phyloP scores from a whole-genome alignment of 2,329 filamentous ascomycete genomes.

The Epichloe festucae region DNA sequence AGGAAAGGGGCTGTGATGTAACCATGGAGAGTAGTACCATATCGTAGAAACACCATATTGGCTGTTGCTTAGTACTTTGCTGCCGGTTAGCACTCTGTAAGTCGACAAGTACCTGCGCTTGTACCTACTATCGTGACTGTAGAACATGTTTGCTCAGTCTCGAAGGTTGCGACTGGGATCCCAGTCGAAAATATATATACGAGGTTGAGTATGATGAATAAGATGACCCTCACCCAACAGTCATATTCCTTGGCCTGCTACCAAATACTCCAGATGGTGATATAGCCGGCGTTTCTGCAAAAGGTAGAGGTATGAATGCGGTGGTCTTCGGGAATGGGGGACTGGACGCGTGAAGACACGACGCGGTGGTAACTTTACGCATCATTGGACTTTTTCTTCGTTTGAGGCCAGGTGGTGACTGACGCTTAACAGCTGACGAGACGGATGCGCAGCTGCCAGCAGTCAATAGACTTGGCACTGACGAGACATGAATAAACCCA shows the following conservation, averaged over 20 bases:
- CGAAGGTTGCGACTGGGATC: no score
- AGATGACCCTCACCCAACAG: not conserved
- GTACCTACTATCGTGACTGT: conserved; percentile 73
- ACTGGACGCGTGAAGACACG: not conserved
- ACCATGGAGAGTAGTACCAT: conserved; percentile 46
- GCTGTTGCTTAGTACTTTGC: conserved; percentile 66
- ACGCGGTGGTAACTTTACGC: not conserved
- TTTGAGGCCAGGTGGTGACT: not conserved
- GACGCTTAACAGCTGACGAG: not conserved
- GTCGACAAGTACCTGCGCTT: not conserved
- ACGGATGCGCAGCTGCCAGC: not conserved
- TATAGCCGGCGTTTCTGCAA: not conserved
- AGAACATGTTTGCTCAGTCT: conserved; percentile 56
- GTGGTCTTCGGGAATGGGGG: not conserved
- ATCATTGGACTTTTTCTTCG: not conserved
- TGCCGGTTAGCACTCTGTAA: conserved; percentile 12
- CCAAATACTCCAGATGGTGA: not conserved
- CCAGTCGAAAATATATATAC: not conserved
- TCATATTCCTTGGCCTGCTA: not conserved
- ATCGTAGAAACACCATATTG: conserved; percentile 91
- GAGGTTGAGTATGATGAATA: not conserved
- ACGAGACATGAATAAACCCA: not conserved
- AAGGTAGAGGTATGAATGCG: not conserved
- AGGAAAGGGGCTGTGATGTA: no score
- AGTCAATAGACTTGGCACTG: not conserved